A percentile compares a stretch with the other conserved stretches of the same genome.
These are phyloP conservation scores for Perkinsus olseni DNA, from an alignment of 169 alveolate species.

Conservation along the genomic window DNA sequence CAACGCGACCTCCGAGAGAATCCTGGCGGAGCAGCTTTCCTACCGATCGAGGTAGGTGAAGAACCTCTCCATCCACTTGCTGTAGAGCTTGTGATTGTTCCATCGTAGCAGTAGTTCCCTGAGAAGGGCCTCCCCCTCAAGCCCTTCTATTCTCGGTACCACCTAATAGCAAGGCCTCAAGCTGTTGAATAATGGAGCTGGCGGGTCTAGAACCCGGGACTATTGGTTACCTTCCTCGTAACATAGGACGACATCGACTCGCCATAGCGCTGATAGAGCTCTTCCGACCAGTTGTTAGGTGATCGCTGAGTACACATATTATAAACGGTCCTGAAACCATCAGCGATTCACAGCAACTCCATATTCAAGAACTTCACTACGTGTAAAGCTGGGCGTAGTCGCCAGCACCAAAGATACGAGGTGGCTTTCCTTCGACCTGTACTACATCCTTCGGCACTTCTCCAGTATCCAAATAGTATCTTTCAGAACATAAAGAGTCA, in stretches of 20 bases:
- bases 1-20: neutral
- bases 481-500: neutral
- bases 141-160: neutral
- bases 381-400: conserved; percentile 33
- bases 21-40: conserved; percentile 6
- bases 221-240: conserved; percentile 21
- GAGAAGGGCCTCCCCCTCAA: conserved; percentile 18
- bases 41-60: conserved; percentile 55
- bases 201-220: neutral
- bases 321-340: conserved; percentile 38
- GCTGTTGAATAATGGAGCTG: neutral
- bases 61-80: conserved; percentile 60
- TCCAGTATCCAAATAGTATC: conserved; percentile 1
- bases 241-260: conserved; percentile 42
- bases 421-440: neutral
- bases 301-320: conserved; percentile 54
- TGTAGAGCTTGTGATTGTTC: conserved; percentile 51
- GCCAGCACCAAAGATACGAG: conserved; percentile 21
- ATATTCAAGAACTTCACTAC: neutral
- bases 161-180: neutral
- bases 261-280: conserved; percentile 45
- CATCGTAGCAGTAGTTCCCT: conserved; percentile 46
- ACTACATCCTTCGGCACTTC: neutral
- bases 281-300: conserved; percentile 48
- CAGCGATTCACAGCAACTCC: neutral